phyloP scores from a whole-genome alignment of 306 rosid genomes.

The Inga oerstediana region DNA sequence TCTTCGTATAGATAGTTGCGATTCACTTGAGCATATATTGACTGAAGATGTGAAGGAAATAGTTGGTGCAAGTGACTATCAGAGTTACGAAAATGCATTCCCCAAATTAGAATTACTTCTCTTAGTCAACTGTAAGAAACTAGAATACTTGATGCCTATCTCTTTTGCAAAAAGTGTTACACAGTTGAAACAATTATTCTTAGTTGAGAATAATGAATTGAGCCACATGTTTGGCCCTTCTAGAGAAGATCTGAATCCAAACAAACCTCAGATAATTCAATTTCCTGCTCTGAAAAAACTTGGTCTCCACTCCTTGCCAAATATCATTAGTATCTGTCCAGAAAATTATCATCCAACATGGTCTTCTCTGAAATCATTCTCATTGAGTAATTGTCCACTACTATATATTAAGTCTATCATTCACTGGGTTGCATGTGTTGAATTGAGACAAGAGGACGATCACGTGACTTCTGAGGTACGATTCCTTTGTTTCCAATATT shows the following conservation, averaged over 20 bases:
- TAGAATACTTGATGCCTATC: conserved; percentile 10
- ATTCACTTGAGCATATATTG: not conserved
- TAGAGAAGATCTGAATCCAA: not conserved
- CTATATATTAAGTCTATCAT: not conserved
- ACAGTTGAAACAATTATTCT: no score
- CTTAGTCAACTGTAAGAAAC: not conserved
- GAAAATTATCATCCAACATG: not conserved
- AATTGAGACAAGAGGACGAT: not conserved
- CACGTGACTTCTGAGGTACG: not conserved
- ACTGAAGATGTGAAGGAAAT: not conserved
- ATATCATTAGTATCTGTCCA: not conserved
- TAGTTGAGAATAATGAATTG: no score
- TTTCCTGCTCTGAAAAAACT: not conserved
- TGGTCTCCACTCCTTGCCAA: not conserved
- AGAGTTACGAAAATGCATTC: not conserved
- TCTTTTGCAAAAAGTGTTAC: not conserved
- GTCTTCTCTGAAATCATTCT: not conserved
- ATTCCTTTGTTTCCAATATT: no score
- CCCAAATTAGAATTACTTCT: not conserved
- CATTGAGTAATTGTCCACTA: not conserved
- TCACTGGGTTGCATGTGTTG: not conserved
- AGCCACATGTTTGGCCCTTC: no score
- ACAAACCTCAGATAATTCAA: not conserved
- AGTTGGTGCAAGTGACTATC: not conserved
- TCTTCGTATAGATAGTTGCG: accelerated